Evolutionary conservation across 2,329 filamentous ascomycete genomes (phyloP).

Genomic region (Sclerotinia nivalis): DNA sequence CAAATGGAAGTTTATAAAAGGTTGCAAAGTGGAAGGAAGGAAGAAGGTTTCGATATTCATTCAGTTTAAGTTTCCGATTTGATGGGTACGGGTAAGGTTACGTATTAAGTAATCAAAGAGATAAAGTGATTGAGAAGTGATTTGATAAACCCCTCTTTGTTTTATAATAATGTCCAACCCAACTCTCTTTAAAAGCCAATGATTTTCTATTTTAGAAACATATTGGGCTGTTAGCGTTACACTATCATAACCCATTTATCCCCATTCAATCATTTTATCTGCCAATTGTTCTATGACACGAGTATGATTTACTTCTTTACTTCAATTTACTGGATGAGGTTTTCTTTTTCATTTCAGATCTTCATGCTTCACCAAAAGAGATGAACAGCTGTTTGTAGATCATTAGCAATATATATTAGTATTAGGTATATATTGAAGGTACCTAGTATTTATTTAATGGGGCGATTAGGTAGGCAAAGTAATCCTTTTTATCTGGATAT

Average conservation of each 20-base stretch:
- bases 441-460: neutral
- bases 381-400: constrained; percentile 7
- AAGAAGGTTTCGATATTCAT: neutral
- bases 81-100: too few relatives aligned
- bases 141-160: constrained; percentile 16
- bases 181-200: neutral
- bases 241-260: constrained; percentile 17
- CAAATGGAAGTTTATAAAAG: neutral
- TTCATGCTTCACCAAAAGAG: neutral
- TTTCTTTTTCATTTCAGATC: constrained; percentile 24
- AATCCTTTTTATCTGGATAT: neutral
- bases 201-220: constrained; percentile 27
- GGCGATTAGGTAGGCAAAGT: neutral
- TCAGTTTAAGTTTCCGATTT: too few relatives aligned
- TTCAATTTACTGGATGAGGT: constrained; percentile 27
- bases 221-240: constrained; percentile 32
- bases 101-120: neutral
- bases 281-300: constrained; percentile 39
- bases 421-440: neutral
- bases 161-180: neutral
- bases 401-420: neutral
- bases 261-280: constrained; percentile 8
- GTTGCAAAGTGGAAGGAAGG: neutral
- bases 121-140: neutral
- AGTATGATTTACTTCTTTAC: constrained; percentile 15